Percentiles rank a stretch among this genome's conserved stretches.
Evolutionary conservation across 305 asterid genomes (phyloP).

Genomic region (Euphrasia arctica): DNA sequence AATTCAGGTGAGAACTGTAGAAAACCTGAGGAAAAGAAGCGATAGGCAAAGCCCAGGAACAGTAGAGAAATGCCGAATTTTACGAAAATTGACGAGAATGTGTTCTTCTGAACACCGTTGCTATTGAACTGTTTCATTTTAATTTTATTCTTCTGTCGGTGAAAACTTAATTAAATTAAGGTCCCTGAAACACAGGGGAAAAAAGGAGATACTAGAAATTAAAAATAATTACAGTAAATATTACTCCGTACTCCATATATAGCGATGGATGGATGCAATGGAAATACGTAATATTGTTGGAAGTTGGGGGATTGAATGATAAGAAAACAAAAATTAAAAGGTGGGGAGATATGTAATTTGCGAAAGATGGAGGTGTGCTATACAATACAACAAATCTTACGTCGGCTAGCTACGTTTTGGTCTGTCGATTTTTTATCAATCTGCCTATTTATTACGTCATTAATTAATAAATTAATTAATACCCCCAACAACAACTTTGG

Average conservation of each 20-base stretch:
- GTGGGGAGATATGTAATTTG: not conserved
- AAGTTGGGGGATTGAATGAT: conserved; percentile 9
- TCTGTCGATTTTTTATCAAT: not conserved
- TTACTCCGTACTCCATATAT: not conserved
- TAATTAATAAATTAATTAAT: not conserved
- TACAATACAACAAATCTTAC: not conserved
- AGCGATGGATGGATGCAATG: conserved; percentile 11
- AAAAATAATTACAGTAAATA: not conserved
- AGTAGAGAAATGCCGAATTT: conserved; percentile 45
- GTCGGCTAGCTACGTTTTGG: not conserved
- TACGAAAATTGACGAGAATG: conserved; percentile 36
- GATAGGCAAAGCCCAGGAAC: conserved; percentile 44
- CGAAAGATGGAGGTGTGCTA: not conserved
- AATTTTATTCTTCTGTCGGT: not conserved
- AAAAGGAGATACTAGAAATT: not conserved
- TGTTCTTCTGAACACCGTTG: conserved; percentile 24
- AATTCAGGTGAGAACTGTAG: conserved; percentile 33
- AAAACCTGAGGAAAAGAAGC: conserved; percentile 40
- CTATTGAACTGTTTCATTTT: conserved; percentile 23
- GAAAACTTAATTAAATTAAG: conserved; percentile 5
- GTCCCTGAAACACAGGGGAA: conserved; percentile 4
- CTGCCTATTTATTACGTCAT: conserved; percentile 23
- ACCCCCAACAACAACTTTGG: not conserved
- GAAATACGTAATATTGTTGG: not conserved
- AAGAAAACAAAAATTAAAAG: not conserved